Evolutionary conservation across 2,329 filamentous ascomycete species (phyloP).

Genomic region (Colletotrichum coccodes): DNA sequence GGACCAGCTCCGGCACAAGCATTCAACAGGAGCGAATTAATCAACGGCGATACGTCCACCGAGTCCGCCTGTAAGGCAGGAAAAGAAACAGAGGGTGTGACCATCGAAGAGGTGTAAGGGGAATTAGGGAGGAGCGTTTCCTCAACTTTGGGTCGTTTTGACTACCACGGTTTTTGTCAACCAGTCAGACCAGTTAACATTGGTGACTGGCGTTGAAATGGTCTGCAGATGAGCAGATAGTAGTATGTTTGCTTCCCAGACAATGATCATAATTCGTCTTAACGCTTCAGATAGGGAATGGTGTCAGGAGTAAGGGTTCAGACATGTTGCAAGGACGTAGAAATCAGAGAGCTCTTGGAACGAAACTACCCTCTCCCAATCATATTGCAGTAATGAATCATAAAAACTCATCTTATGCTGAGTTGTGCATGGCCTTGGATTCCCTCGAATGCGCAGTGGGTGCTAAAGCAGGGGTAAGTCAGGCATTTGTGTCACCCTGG

Average conservation of each 20-base stretch:
- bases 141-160: background rate
- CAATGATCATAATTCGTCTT: background rate
- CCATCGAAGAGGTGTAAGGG: background rate
- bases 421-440: slow-evolving; percentile 20
- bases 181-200: too few relatives aligned
- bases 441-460: background rate
- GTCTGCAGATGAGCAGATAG: background rate
- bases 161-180: background rate
- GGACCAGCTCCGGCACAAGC: slow-evolving; percentile 2
- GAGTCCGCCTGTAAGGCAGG: too few relatives aligned
- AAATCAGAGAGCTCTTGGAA: background rate
- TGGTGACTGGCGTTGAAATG: background rate
- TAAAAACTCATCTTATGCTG: slow-evolving; percentile 8
- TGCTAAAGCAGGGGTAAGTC: slow-evolving; percentile 32
- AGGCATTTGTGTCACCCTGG: slow-evolving; percentile 19
- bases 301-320: background rate
- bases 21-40: background rate
- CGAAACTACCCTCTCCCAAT: background rate
- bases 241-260: too few relatives aligned
- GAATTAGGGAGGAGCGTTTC: background rate
- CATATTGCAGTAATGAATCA: slow-evolving; percentile 5
- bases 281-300: background rate
- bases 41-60: background rate
- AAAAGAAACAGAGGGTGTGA: background rate
- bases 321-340: background rate